Conservation (phyloP, 371 early-diverging fungal genomes). For the Caulochytrium protostelioides region DNA sequence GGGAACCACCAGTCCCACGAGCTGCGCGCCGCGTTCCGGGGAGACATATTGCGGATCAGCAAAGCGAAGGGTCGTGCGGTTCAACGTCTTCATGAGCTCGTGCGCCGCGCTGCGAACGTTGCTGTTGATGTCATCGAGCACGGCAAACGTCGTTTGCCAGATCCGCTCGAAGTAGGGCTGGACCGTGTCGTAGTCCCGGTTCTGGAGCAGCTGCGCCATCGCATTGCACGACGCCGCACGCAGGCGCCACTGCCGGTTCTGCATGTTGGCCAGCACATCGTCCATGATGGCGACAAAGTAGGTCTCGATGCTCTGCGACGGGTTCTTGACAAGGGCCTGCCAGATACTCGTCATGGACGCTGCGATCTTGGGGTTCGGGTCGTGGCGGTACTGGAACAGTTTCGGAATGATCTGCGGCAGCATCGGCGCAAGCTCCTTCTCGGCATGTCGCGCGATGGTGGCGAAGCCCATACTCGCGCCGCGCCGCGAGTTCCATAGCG, state of each 20-base stretch:
- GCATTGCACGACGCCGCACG: conserved; percentile 46
- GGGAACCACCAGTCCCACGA: conserved; percentile 58
- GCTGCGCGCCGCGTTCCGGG: conserved; percentile 35
- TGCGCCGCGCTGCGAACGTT: conserved; percentile 69
- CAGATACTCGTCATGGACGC: conserved; percentile 75
- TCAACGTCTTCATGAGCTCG: conserved; percentile 49
- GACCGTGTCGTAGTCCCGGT: conserved; percentile 39
- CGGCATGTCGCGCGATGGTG: conserved; percentile 50
- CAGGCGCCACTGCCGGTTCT: conserved; percentile 64
- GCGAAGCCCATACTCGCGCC: conserved; percentile 76
- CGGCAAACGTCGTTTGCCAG: conserved; percentile 75
- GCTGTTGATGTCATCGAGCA: conserved; percentile 82
- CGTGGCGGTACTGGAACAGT: conserved; percentile 64
- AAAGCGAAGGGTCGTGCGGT: conserved; percentile 54
- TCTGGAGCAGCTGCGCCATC: conserved; percentile 52
- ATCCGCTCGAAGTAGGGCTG: conserved; percentile 49
- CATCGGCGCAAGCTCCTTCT: conserved; percentile 52
- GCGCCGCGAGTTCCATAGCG: conserved; percentile 71
- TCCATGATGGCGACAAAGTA: conserved; percentile 58
- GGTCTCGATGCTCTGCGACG: conserved; percentile 4
- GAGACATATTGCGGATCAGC: conserved; percentile 50
- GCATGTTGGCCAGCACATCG: conserved; percentile 49
- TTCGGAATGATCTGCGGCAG: conserved; percentile 54
- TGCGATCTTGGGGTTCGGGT: conserved; percentile 64
- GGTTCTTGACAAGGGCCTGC: conserved; percentile 54